Evolutionary conservation across 2,329 filamentous ascomycete species (phyloP).

Genomic region (Monosporascus sp.): DNA sequence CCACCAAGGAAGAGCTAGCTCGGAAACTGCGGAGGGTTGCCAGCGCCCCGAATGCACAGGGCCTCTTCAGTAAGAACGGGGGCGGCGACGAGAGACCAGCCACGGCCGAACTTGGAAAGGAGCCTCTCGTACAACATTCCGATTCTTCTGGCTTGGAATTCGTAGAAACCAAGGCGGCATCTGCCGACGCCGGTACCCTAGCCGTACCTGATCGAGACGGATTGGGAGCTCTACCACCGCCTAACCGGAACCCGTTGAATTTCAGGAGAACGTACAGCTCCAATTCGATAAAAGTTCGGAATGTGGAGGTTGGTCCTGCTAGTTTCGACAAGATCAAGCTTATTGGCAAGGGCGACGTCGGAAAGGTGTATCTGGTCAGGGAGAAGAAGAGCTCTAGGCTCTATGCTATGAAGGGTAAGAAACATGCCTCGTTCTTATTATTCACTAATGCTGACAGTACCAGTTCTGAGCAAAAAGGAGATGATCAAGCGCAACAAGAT

Average conservation of each 20-base stretch:
- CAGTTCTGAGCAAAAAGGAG: conserved; percentile 98
- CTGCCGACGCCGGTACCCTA: conserved; percentile 33
- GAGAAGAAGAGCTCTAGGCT: conserved; percentile 96
- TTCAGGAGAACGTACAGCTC: conserved; percentile 97
- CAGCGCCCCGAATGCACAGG: conserved; percentile 94
- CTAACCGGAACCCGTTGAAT: conserved; percentile 63
- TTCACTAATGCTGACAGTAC: conserved; percentile 29
- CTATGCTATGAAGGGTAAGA: conserved; percentile 95
- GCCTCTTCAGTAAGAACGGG: conserved; percentile 66
- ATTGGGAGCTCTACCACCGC: conserved; percentile 59
- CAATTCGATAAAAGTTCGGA: conserved; percentile 97
- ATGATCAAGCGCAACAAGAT: conserved; percentile 99
- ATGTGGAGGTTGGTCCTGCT: conserved; percentile 89
- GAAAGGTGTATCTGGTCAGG: conserved; percentile 93
- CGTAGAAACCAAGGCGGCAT: conserved; percentile 37
- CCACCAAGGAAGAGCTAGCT: conserved; percentile 89
- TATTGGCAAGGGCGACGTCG: conserved; percentile 97
- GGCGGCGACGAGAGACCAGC: conserved; percentile 63
- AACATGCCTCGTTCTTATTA: not conserved
- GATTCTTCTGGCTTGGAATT: conserved; percentile 42
- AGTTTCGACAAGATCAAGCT: conserved; percentile 99
- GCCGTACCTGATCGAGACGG: conserved; percentile 42
- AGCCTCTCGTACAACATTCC: conserved; percentile 61
- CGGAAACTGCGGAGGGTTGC: conserved; percentile 89
- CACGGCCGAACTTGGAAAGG: conserved; percentile 82